Percentiles rank a stretch among this genome's conserved stretches.
Evolutionary conservation across 495 filamentous ascomycete genomes (phyloP).

Genomic region (Xylaria intraflava): DNA sequence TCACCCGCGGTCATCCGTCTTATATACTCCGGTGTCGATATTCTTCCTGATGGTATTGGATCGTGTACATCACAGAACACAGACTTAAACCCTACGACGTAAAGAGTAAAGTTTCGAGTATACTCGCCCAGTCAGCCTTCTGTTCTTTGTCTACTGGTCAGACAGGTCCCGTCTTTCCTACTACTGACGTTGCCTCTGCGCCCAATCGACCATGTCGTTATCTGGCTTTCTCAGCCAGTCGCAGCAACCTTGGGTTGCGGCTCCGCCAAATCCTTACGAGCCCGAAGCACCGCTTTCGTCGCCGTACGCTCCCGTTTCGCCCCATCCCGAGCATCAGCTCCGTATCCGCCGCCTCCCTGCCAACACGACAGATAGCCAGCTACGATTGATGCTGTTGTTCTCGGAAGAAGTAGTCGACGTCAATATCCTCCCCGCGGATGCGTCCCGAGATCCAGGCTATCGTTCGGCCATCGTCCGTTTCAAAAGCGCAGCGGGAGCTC

Average conservation of each 20-base stretch:
- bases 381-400: conserved; percentile 78
- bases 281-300: background rate
- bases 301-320: conserved; percentile 9
- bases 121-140: conserved; percentile 24
- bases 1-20: conserved; percentile 12
- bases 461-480: conserved; percentile 72
- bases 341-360: conserved; percentile 71
- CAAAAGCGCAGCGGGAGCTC: conserved; percentile 60
- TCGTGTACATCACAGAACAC: conserved; percentile 40
- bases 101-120: conserved; percentile 29
- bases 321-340: conserved; percentile 28
- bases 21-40: conserved; percentile 14
- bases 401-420: conserved; percentile 73
- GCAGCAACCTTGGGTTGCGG: conserved; percentile 29
- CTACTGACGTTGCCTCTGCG: conserved; percentile 18
- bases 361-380: conserved; percentile 63
- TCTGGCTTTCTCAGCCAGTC: conserved; percentile 25
- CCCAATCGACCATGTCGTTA: conserved; percentile 36
- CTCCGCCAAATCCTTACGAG: conserved; percentile 8
- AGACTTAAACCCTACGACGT: conserved; percentile 34
- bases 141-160: conserved; percentile 32
- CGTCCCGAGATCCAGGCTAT: conserved; percentile 64
- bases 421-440: conserved; percentile 60
- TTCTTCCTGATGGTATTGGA: conserved; percentile 7
- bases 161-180: conserved; percentile 30